Conservation (phyloP, 2,329 filamentous ascomycete genomes). For the Dactylellina sp. region DNA sequence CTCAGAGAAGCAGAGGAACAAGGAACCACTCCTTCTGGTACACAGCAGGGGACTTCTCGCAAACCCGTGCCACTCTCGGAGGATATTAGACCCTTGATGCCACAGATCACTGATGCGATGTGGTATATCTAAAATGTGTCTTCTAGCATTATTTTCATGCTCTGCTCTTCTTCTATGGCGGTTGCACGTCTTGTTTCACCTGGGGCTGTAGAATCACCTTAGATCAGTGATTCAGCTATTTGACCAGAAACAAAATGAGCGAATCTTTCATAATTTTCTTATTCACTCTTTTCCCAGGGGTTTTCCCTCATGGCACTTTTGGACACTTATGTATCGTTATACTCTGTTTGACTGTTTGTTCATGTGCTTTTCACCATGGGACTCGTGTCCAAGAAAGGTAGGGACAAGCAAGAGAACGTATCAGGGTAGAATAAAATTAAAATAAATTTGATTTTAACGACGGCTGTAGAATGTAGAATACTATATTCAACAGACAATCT, state of each 20-base stretch:
- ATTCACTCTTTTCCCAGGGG: constrained; percentile 3
- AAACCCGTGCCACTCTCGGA: constrained; percentile 4
- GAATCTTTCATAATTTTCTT: neutral
- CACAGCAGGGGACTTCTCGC: constrained; percentile 10
- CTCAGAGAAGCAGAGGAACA: constrained; percentile 10
- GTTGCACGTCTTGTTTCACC: neutral
- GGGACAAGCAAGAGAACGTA: neutral
- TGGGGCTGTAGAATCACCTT: constrained; percentile 3
- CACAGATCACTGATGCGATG: constrained; percentile 33
- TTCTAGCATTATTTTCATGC: constrained; percentile 8
- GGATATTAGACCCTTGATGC: constrained; percentile 36
- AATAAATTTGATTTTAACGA: neutral
- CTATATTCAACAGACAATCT: too few species aligned
- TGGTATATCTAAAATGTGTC: constrained; percentile 47
- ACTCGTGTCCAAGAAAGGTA: neutral
- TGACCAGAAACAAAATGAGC: neutral
- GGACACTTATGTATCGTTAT: neutral
- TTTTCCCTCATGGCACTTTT: constrained; percentile 1
- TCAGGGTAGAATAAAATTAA: neutral
- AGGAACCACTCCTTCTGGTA: constrained; percentile 44
- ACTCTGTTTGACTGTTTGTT: neutral
- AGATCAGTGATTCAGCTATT: neutral
- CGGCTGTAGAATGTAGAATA: too few species aligned
- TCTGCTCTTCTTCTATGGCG: neutral
- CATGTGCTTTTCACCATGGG: constrained; percentile 6